phyloP scores from a whole-genome alignment of 1,139 yeast species.

The Pichia sp. region DNA sequence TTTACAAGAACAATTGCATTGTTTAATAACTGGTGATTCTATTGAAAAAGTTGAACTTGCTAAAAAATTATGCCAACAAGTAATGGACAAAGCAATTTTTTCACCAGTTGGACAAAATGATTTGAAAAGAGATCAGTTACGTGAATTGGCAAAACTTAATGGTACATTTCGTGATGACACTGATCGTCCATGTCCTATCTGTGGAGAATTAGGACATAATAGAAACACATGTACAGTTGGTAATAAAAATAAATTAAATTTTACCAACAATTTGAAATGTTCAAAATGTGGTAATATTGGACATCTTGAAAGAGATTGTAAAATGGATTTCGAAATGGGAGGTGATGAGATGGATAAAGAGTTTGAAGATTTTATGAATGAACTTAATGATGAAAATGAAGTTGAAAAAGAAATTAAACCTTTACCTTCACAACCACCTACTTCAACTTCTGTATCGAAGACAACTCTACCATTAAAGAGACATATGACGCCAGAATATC shows the following conservation, averaged over 20 bases:
- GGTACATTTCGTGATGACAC: constrained; percentile 83
- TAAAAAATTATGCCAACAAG: constrained; percentile 63
- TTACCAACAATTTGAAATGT: constrained; percentile 61
- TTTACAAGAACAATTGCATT: constrained; percentile 78
- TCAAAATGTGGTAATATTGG: constrained; percentile 76
- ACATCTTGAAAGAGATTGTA: constrained; percentile 86
- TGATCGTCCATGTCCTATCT: constrained; percentile 53
- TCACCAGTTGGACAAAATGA: constrained; percentile 94
- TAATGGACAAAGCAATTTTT: constrained; percentile 75
- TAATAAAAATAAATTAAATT: constrained; percentile 42
- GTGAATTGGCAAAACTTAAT: constrained; percentile 87
- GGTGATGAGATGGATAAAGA: constrained; percentile 35
- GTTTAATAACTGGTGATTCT: constrained; percentile 77
- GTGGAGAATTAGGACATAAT: constrained; percentile 60
- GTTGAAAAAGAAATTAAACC: neutral
- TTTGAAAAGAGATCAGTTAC: constrained; percentile 79
- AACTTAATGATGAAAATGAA: constrained; percentile 35
- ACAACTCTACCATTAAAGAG: too few species aligned
- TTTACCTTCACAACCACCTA: neutral
- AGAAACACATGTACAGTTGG: constrained; percentile 56
- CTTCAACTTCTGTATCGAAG: neutral
- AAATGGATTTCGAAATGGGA: constrained; percentile 24
- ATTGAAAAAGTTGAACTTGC: constrained; percentile 76
- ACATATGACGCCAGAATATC: too few species aligned
- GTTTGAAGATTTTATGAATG: constrained; percentile 46